Evolutionary conservation across 2,329 filamentous ascomycete genomes (phyloP), one percentile per base, ranked within the genome.

Genomic region (Aureobasidium sp.): DNA sequence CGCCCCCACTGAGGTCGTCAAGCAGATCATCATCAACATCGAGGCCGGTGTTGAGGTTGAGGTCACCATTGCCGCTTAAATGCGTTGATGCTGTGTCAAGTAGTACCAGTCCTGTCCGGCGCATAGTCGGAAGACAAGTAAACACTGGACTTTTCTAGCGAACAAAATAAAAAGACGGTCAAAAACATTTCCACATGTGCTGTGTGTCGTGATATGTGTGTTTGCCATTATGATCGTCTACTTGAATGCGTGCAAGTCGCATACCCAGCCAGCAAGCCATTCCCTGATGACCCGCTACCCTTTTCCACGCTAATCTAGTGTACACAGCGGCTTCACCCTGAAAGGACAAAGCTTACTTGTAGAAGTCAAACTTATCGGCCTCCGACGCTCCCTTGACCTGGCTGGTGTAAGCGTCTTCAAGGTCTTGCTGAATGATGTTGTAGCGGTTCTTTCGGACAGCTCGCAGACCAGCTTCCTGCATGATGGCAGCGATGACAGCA

Each of bases 361-460:
- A 95, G 77, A 95, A 97, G 75, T 97, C 92, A 73, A 95, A 95
- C 79, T 86, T 83, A 72, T 86, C 83, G 52, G 83, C 83, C 75
- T 89, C 86, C 64, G 84, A 81, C 54, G 84, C 83, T 41, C 84
- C 90, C 86, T 97, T 97, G 71, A 99, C 94, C 76, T 99, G 94
- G 77, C 87, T 90, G 42, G 91, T 92, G 77, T 99, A 99, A 48
- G 94, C 94, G 75, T 97, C 94, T 77, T 99, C 94, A 66, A 99
- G 80, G 77, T 99, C 94, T 65, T 84, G 86, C 80, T 99, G 94
- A 71, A 99, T 97, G 74, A 99, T 99, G 77, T 99, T 97, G 79
- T 99, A 99, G 70, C 94, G 83, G 78, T 99, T 97, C 86, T 97
- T 97, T 70, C 93, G 84, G 66, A 97, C 93, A 30, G 93, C 93